phyloP scores from a whole-genome alignment of 2,329 filamentous ascomycete species.

The Pseudogymnoascus sp. region DNA sequence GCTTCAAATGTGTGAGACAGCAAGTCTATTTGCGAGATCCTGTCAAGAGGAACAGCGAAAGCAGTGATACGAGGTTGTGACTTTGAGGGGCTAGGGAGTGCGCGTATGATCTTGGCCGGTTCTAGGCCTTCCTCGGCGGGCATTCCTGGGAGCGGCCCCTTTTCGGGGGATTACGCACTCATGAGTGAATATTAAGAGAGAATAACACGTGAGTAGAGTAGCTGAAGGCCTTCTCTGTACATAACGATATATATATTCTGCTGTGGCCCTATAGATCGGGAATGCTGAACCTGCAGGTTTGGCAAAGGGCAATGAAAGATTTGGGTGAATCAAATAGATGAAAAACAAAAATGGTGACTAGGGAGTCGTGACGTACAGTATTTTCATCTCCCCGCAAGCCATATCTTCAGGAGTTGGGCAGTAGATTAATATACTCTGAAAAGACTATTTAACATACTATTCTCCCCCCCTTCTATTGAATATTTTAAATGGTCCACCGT shows the following conservation, averaged over 20 bases:
- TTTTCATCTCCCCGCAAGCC: background rate
- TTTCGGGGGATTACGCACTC: background rate
- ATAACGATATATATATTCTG: background rate
- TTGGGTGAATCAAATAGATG: background rate
- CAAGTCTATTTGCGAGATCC: background rate
- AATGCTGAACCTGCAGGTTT: background rate
- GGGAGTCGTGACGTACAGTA: conserved; percentile 5
- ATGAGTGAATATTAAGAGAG: background rate
- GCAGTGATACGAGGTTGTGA: background rate
- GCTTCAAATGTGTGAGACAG: background rate
- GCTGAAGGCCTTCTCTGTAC: background rate
- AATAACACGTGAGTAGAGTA: background rate
- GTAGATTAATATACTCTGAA: background rate
- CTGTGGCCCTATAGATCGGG: background rate
- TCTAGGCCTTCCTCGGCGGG: background rate
- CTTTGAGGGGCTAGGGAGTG: background rate
- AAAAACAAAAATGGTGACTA: conserved; percentile 2
- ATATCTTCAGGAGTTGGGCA: background rate
- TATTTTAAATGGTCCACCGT: background rate
- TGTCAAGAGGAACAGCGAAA: background rate
- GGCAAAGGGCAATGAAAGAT: background rate
- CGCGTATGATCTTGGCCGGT: background rate
- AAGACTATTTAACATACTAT: background rate
- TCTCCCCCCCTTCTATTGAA: background rate
- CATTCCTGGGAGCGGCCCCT: background rate